Base-by-base conservation (phyloP, 2,329 filamentous ascomycete species). In the Exophiala calicioides region DNA sequence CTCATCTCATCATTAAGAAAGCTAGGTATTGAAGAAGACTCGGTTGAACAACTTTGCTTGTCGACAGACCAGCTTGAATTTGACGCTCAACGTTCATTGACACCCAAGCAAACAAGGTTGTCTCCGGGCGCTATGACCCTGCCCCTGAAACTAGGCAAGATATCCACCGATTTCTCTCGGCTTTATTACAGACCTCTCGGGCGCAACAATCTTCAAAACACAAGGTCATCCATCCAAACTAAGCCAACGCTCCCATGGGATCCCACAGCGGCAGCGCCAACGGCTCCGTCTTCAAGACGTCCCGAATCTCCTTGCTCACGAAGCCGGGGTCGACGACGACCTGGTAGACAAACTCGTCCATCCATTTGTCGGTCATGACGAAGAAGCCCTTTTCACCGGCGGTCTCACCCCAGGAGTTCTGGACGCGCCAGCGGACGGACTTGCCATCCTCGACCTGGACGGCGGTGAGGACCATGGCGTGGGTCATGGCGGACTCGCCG, bases 381-480 rank as follows among this genome's bases (percentile, higher is more conserved):
- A 93, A 93, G 78, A 88, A 95, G 0, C 90, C 90, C 57, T 89
- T 81, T 9, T 83, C 79, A 1, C 90, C 90, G 0, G 77, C 78
- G 0, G 62, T 70, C 30, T 80, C 75, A 9, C 86, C 87, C 89
- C 89, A 95, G 45, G 81, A 86, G 64, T 95, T 95, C 76, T 95
- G 85, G 5, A 95, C 88, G 43, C 88, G 75, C 90, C 90, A 95
- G 33, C 89, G 73, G 1, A 89, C 79, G 2, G 81, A 76, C 66
- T 81, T 78, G 8, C 52, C 56, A 49, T 80, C 69, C 20, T 86
- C 84, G 2, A 94, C 65, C 62, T 95, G 89, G 34, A 95, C 90
- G 1, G 81, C 90, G 2, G 88, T 95, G 52, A 95, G 68, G 0
- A 94, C 88, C 90, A 95, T 95, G 3, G 90, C 90, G 61, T 95